Evolutionary conservation across 805 yeast genomes (phyloP).

Genomic region (Priceomyces haplophilus): DNA sequence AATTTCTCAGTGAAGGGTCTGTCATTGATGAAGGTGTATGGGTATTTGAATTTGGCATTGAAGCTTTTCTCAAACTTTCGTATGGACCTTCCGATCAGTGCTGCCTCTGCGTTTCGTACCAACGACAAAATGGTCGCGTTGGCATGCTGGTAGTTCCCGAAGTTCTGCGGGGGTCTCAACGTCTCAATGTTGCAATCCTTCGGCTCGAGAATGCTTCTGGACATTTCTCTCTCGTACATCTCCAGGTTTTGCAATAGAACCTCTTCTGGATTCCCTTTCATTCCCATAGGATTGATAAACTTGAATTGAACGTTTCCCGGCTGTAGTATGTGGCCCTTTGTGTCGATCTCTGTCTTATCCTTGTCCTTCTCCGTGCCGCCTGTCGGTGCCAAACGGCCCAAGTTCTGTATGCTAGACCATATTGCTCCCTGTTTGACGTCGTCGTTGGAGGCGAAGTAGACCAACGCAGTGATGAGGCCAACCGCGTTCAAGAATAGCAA

Average conservation of each 20-base stretch:
- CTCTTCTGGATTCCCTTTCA: constrained; percentile 27
- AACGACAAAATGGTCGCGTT: constrained; percentile 74
- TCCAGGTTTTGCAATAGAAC: constrained; percentile 38
- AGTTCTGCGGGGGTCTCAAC: constrained; percentile 27
- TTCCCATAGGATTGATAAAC: constrained; percentile 26
- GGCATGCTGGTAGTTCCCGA: constrained; percentile 40
- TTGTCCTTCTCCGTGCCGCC: background rate
- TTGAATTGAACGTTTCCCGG: constrained; percentile 32
- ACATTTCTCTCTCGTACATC: constrained; percentile 35
- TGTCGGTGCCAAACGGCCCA: background rate
- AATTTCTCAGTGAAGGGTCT: constrained; percentile 58
- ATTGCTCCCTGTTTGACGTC: constrained; percentile 3
- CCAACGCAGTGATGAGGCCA: constrained; percentile 8
- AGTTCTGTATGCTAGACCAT: constrained; percentile 3
- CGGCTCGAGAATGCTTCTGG: constrained; percentile 46
- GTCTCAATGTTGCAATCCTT: constrained; percentile 31
- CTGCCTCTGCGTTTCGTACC: constrained; percentile 65
- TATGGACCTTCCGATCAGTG: constrained; percentile 50
- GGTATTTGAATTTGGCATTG: constrained; percentile 70
- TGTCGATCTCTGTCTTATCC: constrained; percentile 4
- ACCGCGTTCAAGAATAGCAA: constrained; percentile 12
- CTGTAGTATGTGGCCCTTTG: constrained; percentile 16
- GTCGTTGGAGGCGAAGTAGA: constrained; percentile 7
- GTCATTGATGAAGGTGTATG: constrained; percentile 79
- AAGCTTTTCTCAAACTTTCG: constrained; percentile 59